Conservation (phyloP, 2,329 filamentous ascomycete genomes). For the Anisogramma anomala region DNA sequence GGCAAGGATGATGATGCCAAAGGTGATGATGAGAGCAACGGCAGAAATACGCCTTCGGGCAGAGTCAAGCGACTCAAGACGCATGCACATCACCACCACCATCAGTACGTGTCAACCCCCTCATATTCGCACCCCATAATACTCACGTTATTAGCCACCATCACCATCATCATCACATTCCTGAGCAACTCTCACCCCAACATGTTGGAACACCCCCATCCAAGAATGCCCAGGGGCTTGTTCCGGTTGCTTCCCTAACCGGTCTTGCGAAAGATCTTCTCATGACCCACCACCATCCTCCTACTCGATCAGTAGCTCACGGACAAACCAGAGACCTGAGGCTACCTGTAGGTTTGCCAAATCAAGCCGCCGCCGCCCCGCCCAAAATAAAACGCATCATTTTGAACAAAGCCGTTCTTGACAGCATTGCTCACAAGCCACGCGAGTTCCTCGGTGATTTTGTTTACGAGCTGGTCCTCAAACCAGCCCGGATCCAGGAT, state of each 20-base stretch:
- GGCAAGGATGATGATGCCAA: conserved; percentile 60
- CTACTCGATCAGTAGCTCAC: conserved; percentile 19
- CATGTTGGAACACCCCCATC: conserved; percentile 32
- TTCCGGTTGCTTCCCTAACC: conserved; percentile 34
- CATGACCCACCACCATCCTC: conserved; percentile 39
- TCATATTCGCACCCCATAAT: background rate
- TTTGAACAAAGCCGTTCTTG: conserved; percentile 57
- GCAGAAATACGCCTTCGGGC: conserved; percentile 47
- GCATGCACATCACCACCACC: conserved; percentile 51
- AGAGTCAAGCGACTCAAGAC: conserved; percentile 59
- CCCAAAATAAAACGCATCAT: conserved; percentile 56
- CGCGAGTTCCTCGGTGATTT: conserved; percentile 76
- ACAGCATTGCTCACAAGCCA: conserved; percentile 57
- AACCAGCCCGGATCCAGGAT: conserved; percentile 37
- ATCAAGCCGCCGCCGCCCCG: conserved; percentile 33
- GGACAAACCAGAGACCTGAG: conserved; percentile 18
- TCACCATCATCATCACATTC: conserved; percentile 47
- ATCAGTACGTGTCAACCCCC: conserved; percentile 44
- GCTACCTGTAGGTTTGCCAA: conserved; percentile 23
- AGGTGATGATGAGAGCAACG: conserved; percentile 55
- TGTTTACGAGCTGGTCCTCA: conserved; percentile 62
- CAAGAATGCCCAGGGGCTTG: conserved; percentile 38
- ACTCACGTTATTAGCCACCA: conserved; percentile 30
- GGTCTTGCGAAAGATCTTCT: conserved; percentile 26
- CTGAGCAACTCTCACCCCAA: conserved; percentile 34